Evolutionary conservation across 2,329 filamentous ascomycete species (phyloP), one percentile per base, ranked within the genome.

Genomic region (Berkeleyomyces rouxiae): DNA sequence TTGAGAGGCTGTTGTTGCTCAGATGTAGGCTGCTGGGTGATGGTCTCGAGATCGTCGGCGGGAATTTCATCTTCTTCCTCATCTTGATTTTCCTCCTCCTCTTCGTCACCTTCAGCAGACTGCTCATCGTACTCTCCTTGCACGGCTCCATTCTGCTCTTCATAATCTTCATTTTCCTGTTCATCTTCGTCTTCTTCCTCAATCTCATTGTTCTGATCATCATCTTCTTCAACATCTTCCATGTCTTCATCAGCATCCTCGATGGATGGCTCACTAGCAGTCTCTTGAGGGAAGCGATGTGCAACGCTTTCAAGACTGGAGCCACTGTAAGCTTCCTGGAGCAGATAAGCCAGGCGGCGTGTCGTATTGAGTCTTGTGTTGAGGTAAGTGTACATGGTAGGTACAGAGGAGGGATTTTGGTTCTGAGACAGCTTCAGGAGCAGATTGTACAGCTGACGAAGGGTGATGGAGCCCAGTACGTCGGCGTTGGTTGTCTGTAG

Each of bases 381-480:
- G 7, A 77, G 68, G 64, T 74, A 76, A 3, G 74, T 75, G 58
- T 76, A 76, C n/a, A 77, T 66, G 0, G 70, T 70, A 13, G 74
- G 72, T 9, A 70, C 69, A 37, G 68, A 68, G 36, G 76, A 71
- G 9, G 74, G 71, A 57, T 77, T 73, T 65, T 77, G 73, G 53
- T 77, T 77, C 61, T 75, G 76, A 11, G 75, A 71, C 1, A 77
- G 68, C 44, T 76, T 68, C 31, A 76, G 73, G 62, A 76, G 75
- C 2, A 77, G 70, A 61, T 75, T 73, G 33, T 76, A 66, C n/a
- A 77, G 69, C 61, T 76, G 72, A 44, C 70, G 72, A 49, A 77
- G 64, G 0, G 73, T 76, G n/a, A 74, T 69, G 16, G 69, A 71
- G 4, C 70, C 68, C 46, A 76, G 68, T 2, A 70, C 65, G 42